Evolutionary conservation across 1,139 yeast genomes (phyloP).

Genomic region (Yamadazyma taylorii): DNA sequence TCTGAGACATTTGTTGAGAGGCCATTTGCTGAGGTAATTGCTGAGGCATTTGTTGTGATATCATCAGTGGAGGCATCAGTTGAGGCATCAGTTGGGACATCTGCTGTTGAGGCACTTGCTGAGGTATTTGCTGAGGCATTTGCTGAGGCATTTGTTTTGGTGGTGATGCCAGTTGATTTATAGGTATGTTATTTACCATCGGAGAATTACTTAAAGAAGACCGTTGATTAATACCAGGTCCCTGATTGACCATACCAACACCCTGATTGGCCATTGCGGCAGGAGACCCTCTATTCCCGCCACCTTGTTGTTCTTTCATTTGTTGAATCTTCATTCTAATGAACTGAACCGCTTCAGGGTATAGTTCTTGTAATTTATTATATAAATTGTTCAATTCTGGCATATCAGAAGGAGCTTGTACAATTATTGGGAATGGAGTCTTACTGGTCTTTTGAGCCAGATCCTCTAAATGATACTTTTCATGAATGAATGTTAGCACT

Average conservation of each 20-base stretch:
- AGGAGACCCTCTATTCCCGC: constrained; percentile 8
- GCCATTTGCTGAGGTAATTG: not conserved
- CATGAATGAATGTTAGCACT: constrained; percentile 53
- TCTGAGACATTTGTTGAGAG: not conserved
- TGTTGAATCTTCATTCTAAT: constrained; percentile 48
- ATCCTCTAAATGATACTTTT: constrained; percentile 44
- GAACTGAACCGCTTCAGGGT: constrained; percentile 55
- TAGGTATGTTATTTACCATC: constrained; percentile 12
- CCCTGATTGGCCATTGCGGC: too few species aligned
- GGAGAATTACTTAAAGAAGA: constrained; percentile 11
- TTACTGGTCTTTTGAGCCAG: constrained; percentile 29
- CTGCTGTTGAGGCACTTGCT: not conserved
- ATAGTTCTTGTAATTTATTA: constrained; percentile 48
- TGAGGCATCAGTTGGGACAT: constrained; percentile 1
- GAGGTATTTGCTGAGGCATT: constrained; percentile 4
- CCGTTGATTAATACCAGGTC: not conserved
- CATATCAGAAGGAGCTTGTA: constrained; percentile 56
- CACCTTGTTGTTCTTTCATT: constrained; percentile 23
- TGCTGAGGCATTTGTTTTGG: constrained; percentile 4
- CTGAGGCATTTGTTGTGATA: constrained; percentile 1
- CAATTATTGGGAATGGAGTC: constrained; percentile 50
- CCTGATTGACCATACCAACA: not conserved
- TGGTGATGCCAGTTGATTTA: constrained; percentile 2
- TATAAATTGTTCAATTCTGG: constrained; percentile 53
- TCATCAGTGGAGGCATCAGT: not conserved